Conservation (phyloP, 352 stramenopile species). For the Elongisporangium anandrum region DNA sequence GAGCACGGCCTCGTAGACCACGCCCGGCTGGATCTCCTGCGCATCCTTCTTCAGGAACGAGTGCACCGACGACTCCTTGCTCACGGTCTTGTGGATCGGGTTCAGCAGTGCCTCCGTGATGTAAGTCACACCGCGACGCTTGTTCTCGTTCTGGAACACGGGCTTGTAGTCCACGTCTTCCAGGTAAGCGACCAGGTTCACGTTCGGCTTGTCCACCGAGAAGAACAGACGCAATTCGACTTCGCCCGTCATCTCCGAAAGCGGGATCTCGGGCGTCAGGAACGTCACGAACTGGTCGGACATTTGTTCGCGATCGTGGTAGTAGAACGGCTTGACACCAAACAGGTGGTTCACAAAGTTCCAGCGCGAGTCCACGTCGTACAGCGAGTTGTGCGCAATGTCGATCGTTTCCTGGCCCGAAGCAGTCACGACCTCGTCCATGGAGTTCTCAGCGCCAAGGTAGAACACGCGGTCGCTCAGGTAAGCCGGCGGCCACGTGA, state of each 20-base stretch:
- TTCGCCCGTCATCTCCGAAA: constrained; percentile 71
- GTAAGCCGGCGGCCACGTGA: constrained; percentile 58
- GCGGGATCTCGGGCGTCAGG: constrained; percentile 42
- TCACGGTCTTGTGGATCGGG: constrained; percentile 60
- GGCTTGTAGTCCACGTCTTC: constrained; percentile 74
- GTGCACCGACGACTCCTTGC: constrained; percentile 52
- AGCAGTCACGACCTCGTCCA: constrained; percentile 37
- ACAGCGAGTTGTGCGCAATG: constrained; percentile 31
- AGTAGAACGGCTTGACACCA: constrained; percentile 68
- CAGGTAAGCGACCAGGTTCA: constrained; percentile 71
- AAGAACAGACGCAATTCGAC: constrained; percentile 76
- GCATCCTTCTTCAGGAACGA: constrained; percentile 61
- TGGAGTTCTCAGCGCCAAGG: constrained; percentile 45
- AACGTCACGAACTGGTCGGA: constrained; percentile 56
- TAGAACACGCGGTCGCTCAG: constrained; percentile 48
- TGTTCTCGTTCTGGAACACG: constrained; percentile 77
- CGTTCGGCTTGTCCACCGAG: constrained; percentile 55
- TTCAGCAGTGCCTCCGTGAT: constrained; percentile 75
- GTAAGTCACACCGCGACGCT: constrained; percentile 74
- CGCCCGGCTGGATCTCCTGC: constrained; percentile 49
- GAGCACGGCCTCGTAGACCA: constrained; percentile 78
- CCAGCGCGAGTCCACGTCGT: constrained; percentile 65
- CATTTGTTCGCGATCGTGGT: constrained; percentile 60
- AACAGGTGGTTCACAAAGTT: constrained; percentile 71
- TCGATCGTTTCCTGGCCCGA: constrained; percentile 29